These are phyloP conservation scores for Daedaleopsis sinensis DNA, from an alignment of 768 basidiomycete species.

Conservation along the genomic window DNA sequence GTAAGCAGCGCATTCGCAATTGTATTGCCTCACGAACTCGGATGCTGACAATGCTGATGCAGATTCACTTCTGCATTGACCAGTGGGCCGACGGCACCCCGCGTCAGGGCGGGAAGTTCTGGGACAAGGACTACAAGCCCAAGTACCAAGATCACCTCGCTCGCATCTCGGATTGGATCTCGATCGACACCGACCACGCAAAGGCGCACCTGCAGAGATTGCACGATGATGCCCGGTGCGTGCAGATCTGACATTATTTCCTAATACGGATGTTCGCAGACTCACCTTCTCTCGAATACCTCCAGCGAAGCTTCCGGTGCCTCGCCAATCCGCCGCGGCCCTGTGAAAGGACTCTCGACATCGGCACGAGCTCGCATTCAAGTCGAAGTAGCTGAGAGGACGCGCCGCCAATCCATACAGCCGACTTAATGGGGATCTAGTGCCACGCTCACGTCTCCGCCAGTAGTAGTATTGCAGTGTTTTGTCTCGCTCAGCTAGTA, in stretches of 20 bases:
- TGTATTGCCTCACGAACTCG: no score
- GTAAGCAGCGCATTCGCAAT: neutral
- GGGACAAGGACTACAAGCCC: neutral
- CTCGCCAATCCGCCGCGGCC: neutral
- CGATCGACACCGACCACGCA: neutral
- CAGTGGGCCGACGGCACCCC: neutral
- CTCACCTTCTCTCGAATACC: no score
- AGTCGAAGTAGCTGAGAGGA: neutral
- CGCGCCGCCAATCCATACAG: no score
- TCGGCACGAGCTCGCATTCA: neutral
- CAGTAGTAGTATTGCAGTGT: no score
- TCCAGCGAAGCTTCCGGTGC: neutral
- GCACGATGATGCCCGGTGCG: neutral
- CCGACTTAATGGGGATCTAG: no score
- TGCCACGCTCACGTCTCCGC: no score
- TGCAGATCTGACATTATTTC: neutral
- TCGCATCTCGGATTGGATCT: neutral
- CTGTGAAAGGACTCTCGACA: neutral
- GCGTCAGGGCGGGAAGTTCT: neutral
- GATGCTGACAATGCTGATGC: neutral
- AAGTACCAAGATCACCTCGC: neutral
- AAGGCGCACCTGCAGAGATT: neutral
- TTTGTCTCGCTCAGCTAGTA: no score
- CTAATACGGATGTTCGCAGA: no score
- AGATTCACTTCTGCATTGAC: neutral